These are phyloP conservation scores for Saturnispora bothae DNA, from an alignment of 805 yeast species.

Conservation along the genomic window DNA sequence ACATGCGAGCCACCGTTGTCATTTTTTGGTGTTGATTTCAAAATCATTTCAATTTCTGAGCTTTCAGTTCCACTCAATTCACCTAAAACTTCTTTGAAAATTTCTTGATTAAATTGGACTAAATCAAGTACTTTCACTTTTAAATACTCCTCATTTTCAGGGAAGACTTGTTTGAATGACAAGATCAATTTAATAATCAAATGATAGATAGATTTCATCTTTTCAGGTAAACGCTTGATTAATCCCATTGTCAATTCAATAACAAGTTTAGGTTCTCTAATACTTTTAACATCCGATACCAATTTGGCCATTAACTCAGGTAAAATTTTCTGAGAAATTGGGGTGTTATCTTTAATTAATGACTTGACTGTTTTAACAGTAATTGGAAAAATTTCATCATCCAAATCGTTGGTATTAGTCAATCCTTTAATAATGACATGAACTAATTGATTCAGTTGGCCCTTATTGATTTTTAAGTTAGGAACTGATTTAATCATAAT, in stretches of 20 bases:
- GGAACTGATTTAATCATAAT: conserved; percentile 34
- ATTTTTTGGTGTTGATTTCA: conserved; percentile 1
- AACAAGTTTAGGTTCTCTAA: conserved; percentile 29
- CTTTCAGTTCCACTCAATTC: conserved; percentile 27
- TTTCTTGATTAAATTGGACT: conserved; percentile 32
- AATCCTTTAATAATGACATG: conserved; percentile 28
- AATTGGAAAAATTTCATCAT: conserved; percentile 22
- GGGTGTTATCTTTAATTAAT: conserved; percentile 31
- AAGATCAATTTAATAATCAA: conserved; percentile 23
- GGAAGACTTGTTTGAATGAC: conserved; percentile 23
- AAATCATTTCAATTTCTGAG: conserved; percentile 5
- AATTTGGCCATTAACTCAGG: conserved; percentile 31
- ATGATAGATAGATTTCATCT: conserved; percentile 22
- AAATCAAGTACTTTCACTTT: conserved; percentile 39
- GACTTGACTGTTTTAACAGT: conserved; percentile 55
- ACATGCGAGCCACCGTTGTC: conserved; percentile 31
- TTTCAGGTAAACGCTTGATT: conserved; percentile 28
- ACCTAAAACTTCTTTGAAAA: conserved; percentile 39
- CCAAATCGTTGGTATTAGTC: conserved; percentile 19
- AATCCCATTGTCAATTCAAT: conserved; percentile 43
- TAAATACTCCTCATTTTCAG: conserved; percentile 28
- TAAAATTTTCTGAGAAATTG: conserved; percentile 34
- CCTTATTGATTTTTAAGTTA: conserved; percentile 22
- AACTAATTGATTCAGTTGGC: conserved; percentile 18
- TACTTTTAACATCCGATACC: conserved; percentile 9